A percentile compares a stretch with the other conserved stretches of the same genome.
Conservation (phyloP, 192 early-diverging fungal species). For the Rhizoclosmatium sp. region DNA sequence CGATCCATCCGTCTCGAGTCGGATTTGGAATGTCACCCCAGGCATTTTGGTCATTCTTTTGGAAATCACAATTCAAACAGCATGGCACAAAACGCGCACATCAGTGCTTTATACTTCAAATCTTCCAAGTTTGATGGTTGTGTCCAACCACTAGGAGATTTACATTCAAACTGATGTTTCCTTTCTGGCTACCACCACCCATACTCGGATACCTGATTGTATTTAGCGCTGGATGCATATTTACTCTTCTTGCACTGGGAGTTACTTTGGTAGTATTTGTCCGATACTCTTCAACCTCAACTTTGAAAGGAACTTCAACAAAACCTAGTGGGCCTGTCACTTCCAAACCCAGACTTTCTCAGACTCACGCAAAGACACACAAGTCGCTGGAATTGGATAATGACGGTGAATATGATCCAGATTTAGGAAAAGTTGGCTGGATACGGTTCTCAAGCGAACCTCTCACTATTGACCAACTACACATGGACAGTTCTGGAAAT, state of each 20-base stretch:
- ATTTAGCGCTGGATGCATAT: not conserved
- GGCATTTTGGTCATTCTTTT: not conserved
- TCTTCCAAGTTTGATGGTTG: too few species aligned
- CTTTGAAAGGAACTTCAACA: not conserved
- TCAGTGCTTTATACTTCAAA: too few species aligned
- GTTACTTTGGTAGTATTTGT: not conserved
- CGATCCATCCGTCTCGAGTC: constrained; percentile 66
- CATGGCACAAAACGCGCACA: too few species aligned
- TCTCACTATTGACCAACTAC: constrained; percentile 42
- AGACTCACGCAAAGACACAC: not conserved
- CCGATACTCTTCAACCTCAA: not conserved
- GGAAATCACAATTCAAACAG: too few species aligned
- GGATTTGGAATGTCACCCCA: constrained; percentile 56
- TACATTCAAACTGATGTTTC: too few species aligned
- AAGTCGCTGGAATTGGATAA: not conserved
- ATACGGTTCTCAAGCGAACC: constrained; percentile 35
- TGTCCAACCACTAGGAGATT: too few species aligned
- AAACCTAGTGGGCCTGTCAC: not conserved
- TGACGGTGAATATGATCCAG: constrained; percentile 34
- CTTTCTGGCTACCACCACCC: not conserved
- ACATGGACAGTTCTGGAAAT: constrained; percentile 34
- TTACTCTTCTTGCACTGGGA: constrained; percentile 1
- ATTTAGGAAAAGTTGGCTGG: constrained; percentile 48
- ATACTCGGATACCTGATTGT: not conserved
- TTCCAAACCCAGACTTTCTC: not conserved